phyloP scores from a whole-genome alignment of 169 alveolate genomes.

The Blepharisma undulans region DNA sequence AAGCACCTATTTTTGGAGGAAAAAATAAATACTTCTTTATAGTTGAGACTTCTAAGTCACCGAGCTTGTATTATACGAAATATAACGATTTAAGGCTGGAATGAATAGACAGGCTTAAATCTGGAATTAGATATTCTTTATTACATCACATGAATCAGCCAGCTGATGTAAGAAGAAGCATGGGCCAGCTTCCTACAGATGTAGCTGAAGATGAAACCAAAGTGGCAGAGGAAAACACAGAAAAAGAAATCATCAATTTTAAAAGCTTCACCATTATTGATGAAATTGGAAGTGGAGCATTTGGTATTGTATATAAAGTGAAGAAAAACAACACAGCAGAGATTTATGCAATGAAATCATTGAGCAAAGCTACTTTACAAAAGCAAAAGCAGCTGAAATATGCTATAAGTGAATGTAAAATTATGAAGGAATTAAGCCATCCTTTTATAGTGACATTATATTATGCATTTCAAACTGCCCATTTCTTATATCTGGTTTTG shows the following conservation, averaged over 20 bases:
- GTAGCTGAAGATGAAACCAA: not conserved
- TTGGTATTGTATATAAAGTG: conserved; percentile 61
- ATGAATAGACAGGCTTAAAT: conserved; percentile 8
- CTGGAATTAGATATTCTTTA: not conserved
- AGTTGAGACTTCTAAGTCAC: not conserved
- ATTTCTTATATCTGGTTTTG: conserved; percentile 64
- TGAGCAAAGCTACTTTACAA: conserved; percentile 57
- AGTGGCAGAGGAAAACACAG: not conserved
- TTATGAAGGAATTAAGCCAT: conserved; percentile 58
- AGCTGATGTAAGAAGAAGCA: not conserved
- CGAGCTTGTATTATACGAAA: not conserved
- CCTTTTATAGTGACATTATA: conserved; percentile 70
- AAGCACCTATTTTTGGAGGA: not conserved
- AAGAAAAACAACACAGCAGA: conserved; percentile 43
- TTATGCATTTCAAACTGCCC: conserved; percentile 63
- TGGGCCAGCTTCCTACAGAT: not conserved
- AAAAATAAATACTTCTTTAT: not conserved
- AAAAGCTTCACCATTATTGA: not conserved
- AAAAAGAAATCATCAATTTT: conserved; percentile 8
- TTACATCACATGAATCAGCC: not conserved
- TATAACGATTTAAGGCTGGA: not conserved
- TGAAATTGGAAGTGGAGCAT: conserved; percentile 59
- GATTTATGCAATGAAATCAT: conserved; percentile 77
- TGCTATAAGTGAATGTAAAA: conserved; percentile 64
- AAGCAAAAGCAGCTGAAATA: conserved; percentile 52